These are phyloP conservation scores for Arxiozyma slooffiae DNA, from an alignment of 1,139 yeast genomes.

Conservation along the genomic window DNA sequence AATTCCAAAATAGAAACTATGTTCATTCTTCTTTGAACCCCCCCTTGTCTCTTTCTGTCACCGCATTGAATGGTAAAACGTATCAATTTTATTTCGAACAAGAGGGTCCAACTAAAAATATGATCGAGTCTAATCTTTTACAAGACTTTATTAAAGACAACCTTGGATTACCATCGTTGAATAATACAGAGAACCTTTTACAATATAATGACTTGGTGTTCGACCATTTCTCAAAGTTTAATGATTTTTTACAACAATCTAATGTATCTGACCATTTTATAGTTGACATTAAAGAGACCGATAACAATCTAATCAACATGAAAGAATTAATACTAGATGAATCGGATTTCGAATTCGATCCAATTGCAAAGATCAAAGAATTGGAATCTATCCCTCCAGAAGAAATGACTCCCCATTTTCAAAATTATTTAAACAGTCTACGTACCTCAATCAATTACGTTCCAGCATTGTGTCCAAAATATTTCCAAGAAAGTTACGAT, in stretches of 20 bases:
- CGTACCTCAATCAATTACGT: slow-evolving; percentile 13
- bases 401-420: slow-evolving; percentile 14
- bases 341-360: slow-evolving; percentile 24
- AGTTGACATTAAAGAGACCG: slow-evolving; percentile 7
- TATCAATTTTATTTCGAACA: slow-evolving; percentile 14
- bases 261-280: slow-evolving; percentile 8
- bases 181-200: neutral
- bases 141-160: slow-evolving; percentile 5
- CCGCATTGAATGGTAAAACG: slow-evolving; percentile 12
- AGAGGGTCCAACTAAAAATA: slow-evolving; percentile 9
- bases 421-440: slow-evolving; percentile 21
- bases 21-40: slow-evolving; percentile 11
- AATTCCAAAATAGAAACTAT: slow-evolving; percentile 18
- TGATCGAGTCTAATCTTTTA: slow-evolving; percentile 17
- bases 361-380: slow-evolving; percentile 17
- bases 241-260: slow-evolving; percentile 12
- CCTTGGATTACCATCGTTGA: neutral
- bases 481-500: slow-evolving; percentile 2
- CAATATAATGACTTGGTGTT: slow-evolving; percentile 11
- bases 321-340: slow-evolving; percentile 13
- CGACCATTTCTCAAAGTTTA: slow-evolving; percentile 15
- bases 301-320: neutral
- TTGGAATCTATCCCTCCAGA: slow-evolving; percentile 10
- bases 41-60: slow-evolving; percentile 21
- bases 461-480: slow-evolving; percentile 6